phyloP scores from a whole-genome alignment of 371 early-diverging fungal genomes.

The Rhizopus sp. region DNA sequence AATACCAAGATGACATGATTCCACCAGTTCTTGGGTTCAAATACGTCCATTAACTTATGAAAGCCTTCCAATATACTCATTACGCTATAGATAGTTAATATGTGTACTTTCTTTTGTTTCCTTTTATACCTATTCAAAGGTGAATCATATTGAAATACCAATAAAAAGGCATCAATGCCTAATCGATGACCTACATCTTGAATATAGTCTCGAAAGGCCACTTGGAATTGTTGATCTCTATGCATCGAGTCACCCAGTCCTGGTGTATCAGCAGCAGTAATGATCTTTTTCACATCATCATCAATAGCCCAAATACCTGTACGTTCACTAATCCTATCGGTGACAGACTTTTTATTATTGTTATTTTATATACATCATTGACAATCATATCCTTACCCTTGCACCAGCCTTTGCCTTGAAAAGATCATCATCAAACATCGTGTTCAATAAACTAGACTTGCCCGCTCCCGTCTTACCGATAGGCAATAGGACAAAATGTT shows the following conservation, averaged over 20 bases:
- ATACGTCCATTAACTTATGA: slow-evolving; percentile 49
- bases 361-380: background rate
- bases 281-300: slow-evolving; percentile 32
- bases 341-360: slow-evolving; percentile 37
- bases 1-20: slow-evolving; percentile 55
- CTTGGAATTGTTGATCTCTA: slow-evolving; percentile 45
- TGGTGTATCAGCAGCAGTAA: slow-evolving; percentile 57
- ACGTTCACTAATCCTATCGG: slow-evolving; percentile 50
- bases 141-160: slow-evolving; percentile 52
- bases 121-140: slow-evolving; percentile 13
- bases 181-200: slow-evolving; percentile 41
- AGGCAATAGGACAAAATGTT: slow-evolving; percentile 17
- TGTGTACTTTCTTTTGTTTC: background rate
- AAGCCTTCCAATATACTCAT: slow-evolving; percentile 45
- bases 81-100: slow-evolving; percentile 11
- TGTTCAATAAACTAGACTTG: slow-evolving; percentile 54
- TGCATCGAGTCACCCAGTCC: slow-evolving; percentile 55
- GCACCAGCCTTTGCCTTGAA: slow-evolving; percentile 50
- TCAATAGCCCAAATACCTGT: slow-evolving; percentile 51
- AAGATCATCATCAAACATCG: slow-evolving; percentile 50
- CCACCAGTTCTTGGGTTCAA: slow-evolving; percentile 46
- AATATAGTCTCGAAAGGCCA: slow-evolving; percentile 48
- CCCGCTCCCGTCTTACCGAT: slow-evolving; percentile 37
- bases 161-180: slow-evolving; percentile 52
- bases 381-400: slow-evolving; percentile 28